Percentiles rank a stretch among this genome's conserved stretches.
These are phyloP conservation scores for Salvia hispanica DNA, from an alignment of 257 asterid species.

Conservation along the genomic window DNA sequence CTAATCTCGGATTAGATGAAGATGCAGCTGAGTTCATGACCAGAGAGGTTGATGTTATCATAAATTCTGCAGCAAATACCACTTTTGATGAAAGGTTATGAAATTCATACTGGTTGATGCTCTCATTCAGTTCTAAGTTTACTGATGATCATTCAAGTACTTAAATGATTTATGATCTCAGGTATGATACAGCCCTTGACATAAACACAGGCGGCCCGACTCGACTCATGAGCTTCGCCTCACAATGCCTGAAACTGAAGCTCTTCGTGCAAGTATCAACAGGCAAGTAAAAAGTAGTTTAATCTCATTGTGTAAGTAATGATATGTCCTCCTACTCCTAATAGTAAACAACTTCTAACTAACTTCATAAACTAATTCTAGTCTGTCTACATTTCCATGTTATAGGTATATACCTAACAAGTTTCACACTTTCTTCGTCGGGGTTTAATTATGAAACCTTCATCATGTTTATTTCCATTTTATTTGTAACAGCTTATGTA, in stretches of 20 bases:
- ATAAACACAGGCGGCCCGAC: slow-evolving; percentile 81
- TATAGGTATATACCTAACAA: slow-evolving; percentile 24
- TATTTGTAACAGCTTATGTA: slow-evolving; percentile 69
- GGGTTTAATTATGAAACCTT: neutral
- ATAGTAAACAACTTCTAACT: slow-evolving; percentile 26
- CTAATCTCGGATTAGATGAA: slow-evolving; percentile 64
- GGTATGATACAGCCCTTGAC: slow-evolving; percentile 85
- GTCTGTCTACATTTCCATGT: slow-evolving; percentile 2
- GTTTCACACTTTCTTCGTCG: neutral
- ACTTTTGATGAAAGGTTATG: slow-evolving; percentile 83
- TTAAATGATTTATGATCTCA: slow-evolving; percentile 36
- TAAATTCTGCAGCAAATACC: slow-evolving; percentile 92
- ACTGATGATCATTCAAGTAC: slow-evolving; percentile 16
- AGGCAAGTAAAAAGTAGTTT: slow-evolving; percentile 54
- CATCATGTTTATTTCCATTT: neutral
- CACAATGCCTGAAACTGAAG: slow-evolving; percentile 64
- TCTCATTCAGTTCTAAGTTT: neutral
- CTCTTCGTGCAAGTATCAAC: slow-evolving; percentile 87
- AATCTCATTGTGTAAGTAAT: neutral
- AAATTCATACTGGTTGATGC: neutral
- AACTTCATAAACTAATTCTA: slow-evolving; percentile 4
- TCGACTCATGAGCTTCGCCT: slow-evolving; percentile 74
- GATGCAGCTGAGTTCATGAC: slow-evolving; percentile 52
- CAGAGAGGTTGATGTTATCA: slow-evolving; percentile 67
- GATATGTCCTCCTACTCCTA: slow-evolving; percentile 20